Conservation (phyloP, 495 filamentous ascomycete species). For the Penicillium malachiteum region DNA sequence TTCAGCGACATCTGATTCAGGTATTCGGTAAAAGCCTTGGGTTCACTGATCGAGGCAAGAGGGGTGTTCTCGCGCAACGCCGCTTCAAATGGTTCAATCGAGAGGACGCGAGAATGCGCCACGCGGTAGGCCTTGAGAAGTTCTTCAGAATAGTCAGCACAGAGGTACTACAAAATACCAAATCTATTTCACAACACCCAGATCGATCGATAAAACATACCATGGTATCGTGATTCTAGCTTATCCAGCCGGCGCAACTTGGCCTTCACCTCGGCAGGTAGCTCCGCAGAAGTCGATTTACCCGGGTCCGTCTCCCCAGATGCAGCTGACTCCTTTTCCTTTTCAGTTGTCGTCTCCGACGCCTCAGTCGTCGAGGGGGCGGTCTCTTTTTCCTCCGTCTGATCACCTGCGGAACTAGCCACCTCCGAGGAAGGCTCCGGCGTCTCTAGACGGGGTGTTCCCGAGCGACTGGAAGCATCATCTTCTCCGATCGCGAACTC, state of each 20-base stretch:
- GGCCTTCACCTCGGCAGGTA: slow-evolving; percentile 69
- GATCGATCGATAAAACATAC: slow-evolving; percentile 42
- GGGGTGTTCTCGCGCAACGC: slow-evolving; percentile 88
- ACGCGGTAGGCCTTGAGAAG: slow-evolving; percentile 86
- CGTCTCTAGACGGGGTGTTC: slow-evolving; percentile 49
- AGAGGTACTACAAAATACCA: slow-evolving; percentile 9
- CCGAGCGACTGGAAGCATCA: slow-evolving; percentile 55
- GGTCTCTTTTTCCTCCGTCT: slow-evolving; percentile 28
- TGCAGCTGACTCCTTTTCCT: slow-evolving; percentile 19
- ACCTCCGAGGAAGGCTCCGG: slow-evolving; percentile 25
- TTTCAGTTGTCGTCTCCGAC: slow-evolving; percentile 25
- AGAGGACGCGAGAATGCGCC: slow-evolving; percentile 78
- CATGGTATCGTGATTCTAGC: slow-evolving; percentile 81
- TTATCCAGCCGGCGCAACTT: slow-evolving; percentile 76
- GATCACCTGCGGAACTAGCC: slow-evolving; percentile 19
- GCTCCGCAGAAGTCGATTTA: slow-evolving; percentile 46
- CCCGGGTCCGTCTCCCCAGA: slow-evolving; percentile 16
- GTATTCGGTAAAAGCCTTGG: slow-evolving; percentile 84
- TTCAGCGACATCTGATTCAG: slow-evolving; percentile 85
- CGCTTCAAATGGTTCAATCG: slow-evolving; percentile 91
- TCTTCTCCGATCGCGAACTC: slow-evolving; percentile 83
- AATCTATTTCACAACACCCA: background rate
- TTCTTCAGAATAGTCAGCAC: slow-evolving; percentile 49
- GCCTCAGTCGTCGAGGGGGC: slow-evolving; percentile 15
- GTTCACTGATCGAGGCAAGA: slow-evolving; percentile 81